phyloP scores from a whole-genome alignment of 2,329 filamentous ascomycete species.

The Blastomyces silverae region DNA sequence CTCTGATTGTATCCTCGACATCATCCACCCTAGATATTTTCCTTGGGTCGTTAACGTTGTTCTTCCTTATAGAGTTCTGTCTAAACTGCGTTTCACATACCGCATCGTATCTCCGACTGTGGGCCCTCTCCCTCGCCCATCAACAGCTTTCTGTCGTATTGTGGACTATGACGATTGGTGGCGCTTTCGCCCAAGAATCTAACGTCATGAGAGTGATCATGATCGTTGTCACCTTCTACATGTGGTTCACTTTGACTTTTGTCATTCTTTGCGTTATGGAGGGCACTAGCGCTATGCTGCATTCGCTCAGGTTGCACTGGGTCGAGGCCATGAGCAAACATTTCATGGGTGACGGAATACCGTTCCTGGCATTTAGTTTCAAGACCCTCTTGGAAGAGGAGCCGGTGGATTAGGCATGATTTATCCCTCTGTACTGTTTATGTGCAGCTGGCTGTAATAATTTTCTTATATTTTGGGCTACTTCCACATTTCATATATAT shows the following conservation, averaged over 20 bases:
- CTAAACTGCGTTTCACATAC: slow-evolving; percentile 99
- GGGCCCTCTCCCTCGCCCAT: slow-evolving; percentile 94
- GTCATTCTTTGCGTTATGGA: slow-evolving; percentile 88
- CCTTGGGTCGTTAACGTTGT: slow-evolving; percentile 23
- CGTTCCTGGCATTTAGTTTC: slow-evolving; percentile 87
- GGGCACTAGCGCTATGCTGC: slow-evolving; percentile 91
- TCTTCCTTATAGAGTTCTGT: slow-evolving; percentile 68
- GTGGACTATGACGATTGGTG: slow-evolving; percentile 89
- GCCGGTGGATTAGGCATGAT: slow-evolving; percentile 37
- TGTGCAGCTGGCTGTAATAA: slow-evolving; percentile 3
- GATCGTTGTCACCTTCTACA: slow-evolving; percentile 72
- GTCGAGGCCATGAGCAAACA: slow-evolving; percentile 98
- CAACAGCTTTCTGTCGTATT: slow-evolving; percentile 95
- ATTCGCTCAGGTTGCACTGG: slow-evolving; percentile 87
- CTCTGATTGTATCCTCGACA: not conserved
- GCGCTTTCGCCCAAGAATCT: slow-evolving; percentile 58
- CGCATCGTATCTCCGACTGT: slow-evolving; percentile 95
- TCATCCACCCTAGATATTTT: not conserved
- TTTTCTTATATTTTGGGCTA: not conserved
- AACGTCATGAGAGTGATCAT: slow-evolving; percentile 67
- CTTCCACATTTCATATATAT: not conserved
- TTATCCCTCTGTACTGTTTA: not conserved
- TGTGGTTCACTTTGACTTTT: slow-evolving; percentile 84
- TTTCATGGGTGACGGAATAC: slow-evolving; percentile 81
- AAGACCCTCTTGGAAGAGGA: slow-evolving; percentile 78